Conservation (phyloP, 2,329 filamentous ascomycete genomes). For the Calonectria henricotiae region DNA sequence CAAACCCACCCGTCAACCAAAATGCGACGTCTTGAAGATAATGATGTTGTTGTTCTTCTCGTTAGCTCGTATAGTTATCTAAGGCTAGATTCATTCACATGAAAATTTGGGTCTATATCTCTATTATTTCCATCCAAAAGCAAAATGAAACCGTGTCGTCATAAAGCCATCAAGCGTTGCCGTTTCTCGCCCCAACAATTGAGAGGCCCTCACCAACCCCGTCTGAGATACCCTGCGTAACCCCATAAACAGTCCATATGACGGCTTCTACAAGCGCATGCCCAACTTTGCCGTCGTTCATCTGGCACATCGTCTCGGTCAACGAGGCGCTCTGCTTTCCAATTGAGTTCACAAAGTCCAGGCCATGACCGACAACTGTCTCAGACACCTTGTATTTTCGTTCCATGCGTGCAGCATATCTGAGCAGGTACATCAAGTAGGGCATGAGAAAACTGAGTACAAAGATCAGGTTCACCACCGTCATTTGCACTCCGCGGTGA, state of each 20-base stretch:
- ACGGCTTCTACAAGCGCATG: constrained; percentile 70
- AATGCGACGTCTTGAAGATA: neutral
- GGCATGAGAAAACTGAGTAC: constrained; percentile 74
- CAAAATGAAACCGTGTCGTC: constrained; percentile 9
- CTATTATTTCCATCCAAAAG: constrained; percentile 26
- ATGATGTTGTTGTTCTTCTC: neutral
- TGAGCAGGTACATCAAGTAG: constrained; percentile 71
- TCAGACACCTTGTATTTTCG: constrained; percentile 80
- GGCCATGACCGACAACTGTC: constrained; percentile 78
- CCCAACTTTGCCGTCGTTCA: constrained; percentile 78
- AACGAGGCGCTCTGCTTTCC: constrained; percentile 71
- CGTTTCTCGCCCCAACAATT: constrained; percentile 45
- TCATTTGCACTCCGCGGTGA: constrained; percentile 71
- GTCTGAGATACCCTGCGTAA: constrained; percentile 79
- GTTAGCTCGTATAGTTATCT: constrained; percentile 26
- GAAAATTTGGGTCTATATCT: constrained; percentile 18
- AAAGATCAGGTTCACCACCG: constrained; percentile 74
- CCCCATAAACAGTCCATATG: constrained; percentile 75
- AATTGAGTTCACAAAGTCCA: constrained; percentile 73
- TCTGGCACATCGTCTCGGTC: constrained; percentile 70
- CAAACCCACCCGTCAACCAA: neutral
- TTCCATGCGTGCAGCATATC: constrained; percentile 74
- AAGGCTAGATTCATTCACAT: constrained; percentile 23
- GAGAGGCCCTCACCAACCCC: constrained; percentile 66
- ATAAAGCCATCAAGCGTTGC: constrained; percentile 18